Conservation (phyloP, 176 grass and related monocot species). For the Metroxylon sagu region DNA sequence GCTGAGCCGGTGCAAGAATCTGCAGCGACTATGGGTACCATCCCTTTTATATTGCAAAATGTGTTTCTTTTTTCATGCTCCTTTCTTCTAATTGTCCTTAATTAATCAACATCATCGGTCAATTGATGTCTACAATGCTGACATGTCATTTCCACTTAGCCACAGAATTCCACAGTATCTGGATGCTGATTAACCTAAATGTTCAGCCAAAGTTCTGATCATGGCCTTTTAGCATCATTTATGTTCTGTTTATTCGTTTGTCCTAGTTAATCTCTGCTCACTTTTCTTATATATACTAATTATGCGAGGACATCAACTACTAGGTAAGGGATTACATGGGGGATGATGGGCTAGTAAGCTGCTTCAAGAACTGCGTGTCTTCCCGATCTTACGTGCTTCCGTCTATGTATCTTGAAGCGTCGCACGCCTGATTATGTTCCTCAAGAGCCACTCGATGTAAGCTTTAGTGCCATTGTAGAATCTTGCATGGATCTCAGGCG, state of each 20-base stretch:
- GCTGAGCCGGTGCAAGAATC: slow-evolving; percentile 53
- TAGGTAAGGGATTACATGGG: slow-evolving; percentile 75
- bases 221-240: too few relatives aligned
- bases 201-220: not conserved
- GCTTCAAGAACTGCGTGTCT: slow-evolving; percentile 62
- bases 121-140: too few relatives aligned
- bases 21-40: slow-evolving; percentile 46
- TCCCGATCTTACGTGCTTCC: slow-evolving; percentile 61
- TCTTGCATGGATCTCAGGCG: slow-evolving; percentile 55
- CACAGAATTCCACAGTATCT: not conserved
- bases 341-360: slow-evolving; percentile 50
- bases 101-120: too few relatives aligned
- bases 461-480: slow-evolving; percentile 61
- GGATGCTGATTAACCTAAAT: not conserved
- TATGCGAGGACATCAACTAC: too few relatives aligned
- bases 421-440: slow-evolving; percentile 47
- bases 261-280: not conserved
- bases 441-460: slow-evolving; percentile 41
- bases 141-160: too few relatives aligned
- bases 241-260: not conserved
- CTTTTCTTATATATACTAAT: too few relatives aligned
- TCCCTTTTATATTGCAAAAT: not conserved
- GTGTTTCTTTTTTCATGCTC: too few relatives aligned
- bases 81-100: not conserved
- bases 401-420: slow-evolving; percentile 59